Conservation (phyloP, 2,329 filamentous ascomycete species). For the Trichophyton verrucosum region DNA sequence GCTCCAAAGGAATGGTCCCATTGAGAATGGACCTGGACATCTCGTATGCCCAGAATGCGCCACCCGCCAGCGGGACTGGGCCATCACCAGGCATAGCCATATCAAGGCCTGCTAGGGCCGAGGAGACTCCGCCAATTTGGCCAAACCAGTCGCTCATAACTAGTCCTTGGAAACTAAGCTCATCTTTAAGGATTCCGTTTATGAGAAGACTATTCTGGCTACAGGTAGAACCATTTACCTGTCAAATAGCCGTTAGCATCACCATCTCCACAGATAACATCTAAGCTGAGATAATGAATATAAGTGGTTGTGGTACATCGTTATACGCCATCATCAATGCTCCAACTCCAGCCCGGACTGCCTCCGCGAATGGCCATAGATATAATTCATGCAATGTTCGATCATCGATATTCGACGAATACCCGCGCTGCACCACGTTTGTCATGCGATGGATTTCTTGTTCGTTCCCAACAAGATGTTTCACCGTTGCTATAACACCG, state of each 20-base stretch:
- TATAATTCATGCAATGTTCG: slow-evolving; percentile 36
- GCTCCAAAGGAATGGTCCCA: slow-evolving; percentile 43
- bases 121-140: slow-evolving; percentile 47
- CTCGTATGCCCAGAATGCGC: slow-evolving; percentile 44
- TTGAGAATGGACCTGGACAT: slow-evolving; percentile 45
- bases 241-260: background rate
- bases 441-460: slow-evolving; percentile 39
- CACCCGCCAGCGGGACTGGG: slow-evolving; percentile 40
- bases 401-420: slow-evolving; percentile 41
- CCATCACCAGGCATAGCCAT: slow-evolving; percentile 58
- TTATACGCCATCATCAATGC: slow-evolving; percentile 35
- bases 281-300: background rate
- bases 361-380: slow-evolving; percentile 41
- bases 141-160: slow-evolving; percentile 60
- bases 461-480: slow-evolving; percentile 44
- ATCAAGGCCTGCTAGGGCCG: slow-evolving; percentile 51
- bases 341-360: slow-evolving; percentile 36
- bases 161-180: slow-evolving; percentile 60
- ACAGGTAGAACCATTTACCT: slow-evolving; percentile 54
- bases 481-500: slow-evolving; percentile 45
- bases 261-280: background rate
- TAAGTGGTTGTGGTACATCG: slow-evolving; percentile 19
- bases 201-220: slow-evolving; percentile 57
- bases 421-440: slow-evolving; percentile 28
- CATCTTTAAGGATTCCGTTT: slow-evolving; percentile 59